phyloP scores from a whole-genome alignment of 2,329 filamentous ascomycete genomes.

The Paecilomyces sp. region DNA sequence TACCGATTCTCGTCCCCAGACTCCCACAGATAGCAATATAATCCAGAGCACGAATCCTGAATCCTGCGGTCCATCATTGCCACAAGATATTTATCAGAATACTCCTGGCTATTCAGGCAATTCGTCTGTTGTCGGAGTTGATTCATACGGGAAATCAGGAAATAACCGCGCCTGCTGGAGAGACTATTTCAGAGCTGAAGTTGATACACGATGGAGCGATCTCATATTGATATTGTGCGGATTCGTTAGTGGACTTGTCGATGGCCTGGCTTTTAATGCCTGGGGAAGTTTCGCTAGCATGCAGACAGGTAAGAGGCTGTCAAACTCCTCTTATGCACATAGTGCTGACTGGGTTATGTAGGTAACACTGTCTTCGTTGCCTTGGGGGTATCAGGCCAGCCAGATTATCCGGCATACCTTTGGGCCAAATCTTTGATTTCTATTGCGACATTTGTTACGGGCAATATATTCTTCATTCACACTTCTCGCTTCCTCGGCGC shows the following conservation, averaged over 20 bases:
- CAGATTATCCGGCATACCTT: conserved; percentile 30
- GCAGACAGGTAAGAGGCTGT: conserved; percentile 29
- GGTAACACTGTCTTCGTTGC: conserved; percentile 40
- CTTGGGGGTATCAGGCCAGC: conserved; percentile 34
- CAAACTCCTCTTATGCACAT: neutral
- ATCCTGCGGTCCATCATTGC: no score
- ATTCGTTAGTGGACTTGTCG: conserved; percentile 33
- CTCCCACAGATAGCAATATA: no score
- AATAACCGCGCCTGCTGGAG: neutral
- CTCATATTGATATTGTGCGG: conserved; percentile 27
- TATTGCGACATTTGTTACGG: conserved; percentile 29
- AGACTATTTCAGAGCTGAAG: conserved; percentile 5
- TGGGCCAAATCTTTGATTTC: conserved; percentile 38
- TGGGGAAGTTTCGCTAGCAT: conserved; percentile 38
- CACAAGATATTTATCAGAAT: neutral
- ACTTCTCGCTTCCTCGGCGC: conserved; percentile 22
- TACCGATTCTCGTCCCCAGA: no score
- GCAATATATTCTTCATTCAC: conserved; percentile 34
- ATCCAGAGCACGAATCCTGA: no score
- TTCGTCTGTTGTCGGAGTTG: neutral
- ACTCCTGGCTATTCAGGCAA: neutral
- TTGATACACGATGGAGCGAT: conserved; percentile 19
- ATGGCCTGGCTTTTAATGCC: conserved; percentile 34
- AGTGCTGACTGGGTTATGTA: conserved; percentile 6
- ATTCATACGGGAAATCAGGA: neutral